Conservation (phyloP, 2,329 filamentous ascomycete species). For the Thielaviopsis punctulata region DNA sequence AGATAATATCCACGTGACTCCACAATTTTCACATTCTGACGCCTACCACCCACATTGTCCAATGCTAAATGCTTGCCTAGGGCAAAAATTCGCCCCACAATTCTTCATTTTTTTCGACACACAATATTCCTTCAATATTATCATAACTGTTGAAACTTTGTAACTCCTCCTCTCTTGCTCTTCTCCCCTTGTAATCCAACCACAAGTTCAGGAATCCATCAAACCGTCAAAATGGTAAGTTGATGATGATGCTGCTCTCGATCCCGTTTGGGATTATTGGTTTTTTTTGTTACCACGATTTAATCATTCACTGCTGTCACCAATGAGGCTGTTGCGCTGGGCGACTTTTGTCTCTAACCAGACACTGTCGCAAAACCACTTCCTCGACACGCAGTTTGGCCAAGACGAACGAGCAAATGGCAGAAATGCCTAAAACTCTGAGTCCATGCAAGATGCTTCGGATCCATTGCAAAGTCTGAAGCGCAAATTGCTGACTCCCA, state of each 20-base stretch:
- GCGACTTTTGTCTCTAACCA: background rate
- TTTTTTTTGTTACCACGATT: background rate
- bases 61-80: constrained; percentile 18
- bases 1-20: constrained; percentile 5
- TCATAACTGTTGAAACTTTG: constrained; percentile 17
- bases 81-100: constrained; percentile 26
- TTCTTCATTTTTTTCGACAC: constrained; percentile 18
- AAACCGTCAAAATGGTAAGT: constrained; percentile 55
- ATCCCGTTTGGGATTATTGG: background rate
- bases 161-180: constrained; percentile 20
- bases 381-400: constrained; percentile 9
- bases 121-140: constrained; percentile 19
- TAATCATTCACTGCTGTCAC: constrained; percentile 1
- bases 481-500: constrained; percentile 99
- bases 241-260: constrained; percentile 17
- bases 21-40: constrained; percentile 18
- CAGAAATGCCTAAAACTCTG: constrained; percentile 30
- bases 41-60: constrained; percentile 17
- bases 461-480: constrained; percentile 52
- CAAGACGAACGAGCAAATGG: constrained; percentile 14
- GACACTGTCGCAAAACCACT: background rate
- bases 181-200: constrained; percentile 17
- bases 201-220: constrained; percentile 11
- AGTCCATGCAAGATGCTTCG: constrained; percentile 99
- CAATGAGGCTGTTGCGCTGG: background rate